These are phyloP conservation scores for Cladobotryum mycophilum DNA, from an alignment of 2,329 filamentous ascomycete species.

Conservation along the genomic window DNA sequence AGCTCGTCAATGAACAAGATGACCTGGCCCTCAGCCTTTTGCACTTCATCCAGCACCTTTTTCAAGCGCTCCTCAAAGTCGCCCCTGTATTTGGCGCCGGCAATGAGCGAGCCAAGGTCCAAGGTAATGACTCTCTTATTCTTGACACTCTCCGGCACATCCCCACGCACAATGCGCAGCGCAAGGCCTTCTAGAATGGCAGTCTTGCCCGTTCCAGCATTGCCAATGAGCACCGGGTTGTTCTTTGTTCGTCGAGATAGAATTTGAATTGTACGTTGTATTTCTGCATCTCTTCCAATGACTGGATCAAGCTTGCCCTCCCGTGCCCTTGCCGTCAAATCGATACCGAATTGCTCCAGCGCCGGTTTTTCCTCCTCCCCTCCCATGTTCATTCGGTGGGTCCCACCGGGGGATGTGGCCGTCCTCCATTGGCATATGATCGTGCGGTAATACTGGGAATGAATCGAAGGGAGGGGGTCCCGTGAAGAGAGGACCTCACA, in stretches of 20 bases:
- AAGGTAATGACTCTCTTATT: constrained; percentile 84
- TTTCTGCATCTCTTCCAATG: constrained; percentile 86
- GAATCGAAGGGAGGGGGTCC: constrained; percentile 19
- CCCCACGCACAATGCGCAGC: constrained; percentile 80
- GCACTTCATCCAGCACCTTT: constrained; percentile 82
- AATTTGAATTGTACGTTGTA: constrained; percentile 90
- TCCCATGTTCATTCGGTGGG: constrained; percentile 86
- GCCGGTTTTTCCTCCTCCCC: constrained; percentile 73
- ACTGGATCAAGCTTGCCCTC: constrained; percentile 92
- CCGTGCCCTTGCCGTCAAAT: constrained; percentile 77
- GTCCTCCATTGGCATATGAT: constrained; percentile 62
- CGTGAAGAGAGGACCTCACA: neutral
- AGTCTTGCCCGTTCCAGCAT: constrained; percentile 88
- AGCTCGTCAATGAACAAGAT: constrained; percentile 95
- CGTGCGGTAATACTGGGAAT: constrained; percentile 39
- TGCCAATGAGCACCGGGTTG: constrained; percentile 89
- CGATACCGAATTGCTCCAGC: constrained; percentile 83
- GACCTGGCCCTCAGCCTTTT: constrained; percentile 80
- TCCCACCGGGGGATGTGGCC: constrained; percentile 87
- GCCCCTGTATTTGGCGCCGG: constrained; percentile 89
- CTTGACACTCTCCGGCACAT: constrained; percentile 94
- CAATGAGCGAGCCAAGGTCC: constrained; percentile 87
- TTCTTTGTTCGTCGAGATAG: constrained; percentile 91
- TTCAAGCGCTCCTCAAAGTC: constrained; percentile 96
- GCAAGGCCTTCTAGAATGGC: constrained; percentile 88